Evolutionary conservation across 73 alveolate genomes (phyloP).

Genomic region (Paramecium octaurelia): DNA sequence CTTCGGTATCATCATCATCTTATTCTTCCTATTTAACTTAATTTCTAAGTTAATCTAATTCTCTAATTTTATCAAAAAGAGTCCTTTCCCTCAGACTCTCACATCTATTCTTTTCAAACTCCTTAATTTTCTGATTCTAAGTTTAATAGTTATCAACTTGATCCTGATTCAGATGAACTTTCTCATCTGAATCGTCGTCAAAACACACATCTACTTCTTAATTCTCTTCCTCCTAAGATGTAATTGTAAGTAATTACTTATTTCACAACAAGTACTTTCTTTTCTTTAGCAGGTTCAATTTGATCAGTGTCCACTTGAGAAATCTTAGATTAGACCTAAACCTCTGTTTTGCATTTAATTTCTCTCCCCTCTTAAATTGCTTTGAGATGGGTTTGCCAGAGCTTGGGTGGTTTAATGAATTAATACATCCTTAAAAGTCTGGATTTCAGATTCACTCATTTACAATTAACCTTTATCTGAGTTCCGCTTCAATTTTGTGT

Average conservation of each 20-base stretch:
- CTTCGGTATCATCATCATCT: background rate
- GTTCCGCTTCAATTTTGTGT: background rate
- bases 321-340: background rate
- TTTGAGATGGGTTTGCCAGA: background rate
- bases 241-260: background rate
- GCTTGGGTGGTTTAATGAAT: background rate
- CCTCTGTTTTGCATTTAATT: background rate
- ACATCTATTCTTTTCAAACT: background rate
- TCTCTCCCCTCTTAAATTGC: background rate
- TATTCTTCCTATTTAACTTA: background rate
- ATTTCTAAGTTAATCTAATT: background rate
- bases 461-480: background rate
- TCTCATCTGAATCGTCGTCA: background rate
- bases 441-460: constrained; percentile 13
- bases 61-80: constrained; percentile 8
- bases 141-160: background rate
- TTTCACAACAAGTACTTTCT: background rate
- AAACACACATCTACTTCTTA: background rate
- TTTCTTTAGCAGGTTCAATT: background rate
- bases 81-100: background rate
- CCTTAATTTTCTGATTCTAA: background rate
- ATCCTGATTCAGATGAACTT: background rate
- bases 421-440: background rate
- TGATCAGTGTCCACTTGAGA: background rate
- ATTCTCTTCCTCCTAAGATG: background rate